Evolutionary conservation across 2,329 filamentous ascomycete species (phyloP).

Genomic region (Pseudocercospora eumusae): DNA sequence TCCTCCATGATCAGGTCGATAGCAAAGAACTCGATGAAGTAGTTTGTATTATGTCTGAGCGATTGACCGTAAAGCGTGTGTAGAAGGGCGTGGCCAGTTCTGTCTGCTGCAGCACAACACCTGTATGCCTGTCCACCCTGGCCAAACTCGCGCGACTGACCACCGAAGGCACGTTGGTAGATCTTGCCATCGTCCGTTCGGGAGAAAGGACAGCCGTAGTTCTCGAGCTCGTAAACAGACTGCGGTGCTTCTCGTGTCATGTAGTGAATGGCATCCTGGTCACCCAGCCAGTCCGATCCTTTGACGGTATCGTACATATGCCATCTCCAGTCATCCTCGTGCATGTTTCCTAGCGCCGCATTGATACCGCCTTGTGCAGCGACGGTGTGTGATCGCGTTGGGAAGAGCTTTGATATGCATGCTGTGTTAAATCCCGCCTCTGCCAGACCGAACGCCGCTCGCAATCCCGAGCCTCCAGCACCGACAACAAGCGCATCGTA

Average conservation of each 20-base stretch:
- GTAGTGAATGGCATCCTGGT: conserved; percentile 97
- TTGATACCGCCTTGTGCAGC: conserved; percentile 79
- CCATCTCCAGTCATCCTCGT: conserved; percentile 98
- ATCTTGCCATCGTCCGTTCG: conserved; percentile 96
- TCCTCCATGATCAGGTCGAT: conserved; percentile 97
- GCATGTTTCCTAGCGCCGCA: conserved; percentile 90
- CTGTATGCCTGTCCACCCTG: conserved; percentile 98
- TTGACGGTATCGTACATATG: conserved; percentile 99
- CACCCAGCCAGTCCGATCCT: conserved; percentile 94
- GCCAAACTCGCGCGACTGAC: conserved; percentile 90
- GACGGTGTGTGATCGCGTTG: conserved; percentile 81
- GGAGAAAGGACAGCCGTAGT: conserved; percentile 96
- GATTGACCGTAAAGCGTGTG: conserved; percentile 99
- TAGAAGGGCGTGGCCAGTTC: conserved; percentile 94
- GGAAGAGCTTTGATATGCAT: conserved; percentile 83
- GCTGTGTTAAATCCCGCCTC: conserved; percentile 89
- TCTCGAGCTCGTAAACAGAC: conserved; percentile 91
- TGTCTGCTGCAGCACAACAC: conserved; percentile 92
- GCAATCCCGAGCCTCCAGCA: conserved; percentile 77
- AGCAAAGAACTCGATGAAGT: conserved; percentile 99
- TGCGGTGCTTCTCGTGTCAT: conserved; percentile 94
- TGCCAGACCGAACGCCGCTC: conserved; percentile 75
- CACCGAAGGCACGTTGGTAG: conserved; percentile 98
- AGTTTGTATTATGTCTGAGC: conserved; percentile 96
- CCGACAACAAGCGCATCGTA: conserved; percentile 96